phyloP scores from a whole-genome alignment of 192 early-diverging fungal species.

The Coemansia sp. region DNA sequence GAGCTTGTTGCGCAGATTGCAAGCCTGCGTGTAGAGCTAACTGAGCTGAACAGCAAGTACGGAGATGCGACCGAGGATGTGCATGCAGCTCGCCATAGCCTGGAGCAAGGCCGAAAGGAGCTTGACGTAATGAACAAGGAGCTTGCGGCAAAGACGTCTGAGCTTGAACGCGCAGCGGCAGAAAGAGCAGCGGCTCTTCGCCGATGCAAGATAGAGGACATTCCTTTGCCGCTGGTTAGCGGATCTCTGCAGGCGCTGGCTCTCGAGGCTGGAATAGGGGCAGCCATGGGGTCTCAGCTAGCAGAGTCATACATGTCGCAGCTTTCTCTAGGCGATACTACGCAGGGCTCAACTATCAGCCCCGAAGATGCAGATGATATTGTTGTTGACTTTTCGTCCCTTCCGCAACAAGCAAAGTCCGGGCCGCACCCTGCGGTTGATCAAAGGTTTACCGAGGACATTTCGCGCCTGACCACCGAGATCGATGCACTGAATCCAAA shows the following conservation, averaged over 20 bases:
- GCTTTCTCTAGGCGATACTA: constrained; percentile 46
- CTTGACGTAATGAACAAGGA: constrained; percentile 52
- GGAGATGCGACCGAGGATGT: constrained; percentile 61
- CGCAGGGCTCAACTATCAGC: constrained; percentile 35
- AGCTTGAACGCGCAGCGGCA: constrained; percentile 75
- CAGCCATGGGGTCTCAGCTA: constrained; percentile 21
- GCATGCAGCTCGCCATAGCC: constrained; percentile 61
- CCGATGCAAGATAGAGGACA: constrained; percentile 91
- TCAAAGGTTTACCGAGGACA: constrained; percentile 32
- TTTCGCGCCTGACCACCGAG: constrained; percentile 32
- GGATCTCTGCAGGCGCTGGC: constrained; percentile 76
- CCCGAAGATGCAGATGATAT: constrained; percentile 29
- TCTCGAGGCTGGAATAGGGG: constrained; percentile 62
- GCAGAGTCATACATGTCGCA: constrained; percentile 46
- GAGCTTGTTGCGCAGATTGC: constrained; percentile 48
- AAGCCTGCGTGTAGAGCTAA: constrained; percentile 54
- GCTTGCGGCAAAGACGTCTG: constrained; percentile 42
- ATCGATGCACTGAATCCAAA: constrained; percentile 91
- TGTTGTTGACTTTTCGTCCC: constrained; percentile 33
- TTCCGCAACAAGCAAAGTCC: constrained; percentile 29
- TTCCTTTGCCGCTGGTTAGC: constrained; percentile 75
- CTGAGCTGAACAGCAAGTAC: constrained; percentile 53
- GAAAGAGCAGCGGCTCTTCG: constrained; percentile 80
- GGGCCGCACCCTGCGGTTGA: constrained; percentile 30
- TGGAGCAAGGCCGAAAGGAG: constrained; percentile 65